phyloP scores from a whole-genome alignment of 345 rosid genomes.

The Camelina sativa region DNA sequence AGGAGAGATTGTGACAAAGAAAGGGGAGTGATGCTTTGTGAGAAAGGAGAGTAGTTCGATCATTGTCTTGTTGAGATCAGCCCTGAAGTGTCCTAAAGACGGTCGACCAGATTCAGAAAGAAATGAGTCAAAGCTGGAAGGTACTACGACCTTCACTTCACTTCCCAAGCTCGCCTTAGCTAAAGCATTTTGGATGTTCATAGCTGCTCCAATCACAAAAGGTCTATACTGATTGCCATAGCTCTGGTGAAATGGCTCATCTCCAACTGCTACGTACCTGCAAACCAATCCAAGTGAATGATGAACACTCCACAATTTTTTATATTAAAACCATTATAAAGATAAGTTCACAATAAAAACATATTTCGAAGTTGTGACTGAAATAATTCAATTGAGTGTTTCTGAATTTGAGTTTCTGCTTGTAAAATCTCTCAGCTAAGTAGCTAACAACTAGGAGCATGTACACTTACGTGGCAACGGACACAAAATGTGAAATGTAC shows the following conservation, averaged over 20 bases:
- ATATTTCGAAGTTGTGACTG: background rate
- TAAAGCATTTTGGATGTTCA: slow-evolving; percentile 77
- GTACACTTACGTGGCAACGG: background rate
- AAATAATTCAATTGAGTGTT: too few relatives aligned
- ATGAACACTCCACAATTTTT: background rate
- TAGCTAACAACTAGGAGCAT: background rate
- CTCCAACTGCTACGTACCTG: slow-evolving; percentile 87
- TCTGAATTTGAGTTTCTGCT: background rate
- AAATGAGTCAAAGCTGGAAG: slow-evolving; percentile 75
- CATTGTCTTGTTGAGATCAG: slow-evolving; percentile 85
- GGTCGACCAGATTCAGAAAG: slow-evolving; percentile 67
- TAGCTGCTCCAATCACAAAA: slow-evolving; percentile 75
- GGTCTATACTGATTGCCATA: slow-evolving; percentile 75
- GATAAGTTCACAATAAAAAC: background rate
- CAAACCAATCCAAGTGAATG: slow-evolving; percentile 33
- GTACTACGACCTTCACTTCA: slow-evolving; percentile 82
- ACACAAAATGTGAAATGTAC: too few relatives aligned
- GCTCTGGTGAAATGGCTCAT: slow-evolving; percentile 75
- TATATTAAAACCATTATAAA: background rate
- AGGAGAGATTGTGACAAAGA: slow-evolving; percentile 75
- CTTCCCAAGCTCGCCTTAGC: slow-evolving; percentile 64
- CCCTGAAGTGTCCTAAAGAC: slow-evolving; percentile 80
- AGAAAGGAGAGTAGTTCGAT: slow-evolving; percentile 77
- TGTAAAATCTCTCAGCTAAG: background rate
- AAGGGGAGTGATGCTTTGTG: slow-evolving; percentile 66